Percentiles rank a stretch among this genome's conserved stretches.
phyloP scores from a whole-genome alignment of 2,329 filamentous ascomycete species.

The Trichoderma aggressivum region DNA sequence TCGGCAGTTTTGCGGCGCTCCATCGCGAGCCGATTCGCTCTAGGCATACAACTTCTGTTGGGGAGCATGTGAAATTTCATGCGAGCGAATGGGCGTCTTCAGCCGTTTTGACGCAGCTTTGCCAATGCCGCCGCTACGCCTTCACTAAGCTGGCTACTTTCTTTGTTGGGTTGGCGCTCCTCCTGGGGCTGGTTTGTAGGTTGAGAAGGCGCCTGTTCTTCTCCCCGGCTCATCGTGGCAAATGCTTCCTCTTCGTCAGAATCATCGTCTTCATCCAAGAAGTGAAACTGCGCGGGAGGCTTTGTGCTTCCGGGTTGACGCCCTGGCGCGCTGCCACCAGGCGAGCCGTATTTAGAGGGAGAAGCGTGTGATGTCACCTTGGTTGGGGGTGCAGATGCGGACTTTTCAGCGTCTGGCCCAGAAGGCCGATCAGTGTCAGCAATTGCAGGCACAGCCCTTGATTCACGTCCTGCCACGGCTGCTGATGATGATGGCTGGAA shows the following conservation, averaged over 20 bases:
- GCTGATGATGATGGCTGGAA: background rate
- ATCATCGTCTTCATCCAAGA: constrained; percentile 42
- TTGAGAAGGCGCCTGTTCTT: constrained; percentile 39
- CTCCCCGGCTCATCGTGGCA: constrained; percentile 46
- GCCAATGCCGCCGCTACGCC: constrained; percentile 61
- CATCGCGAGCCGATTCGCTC: background rate
- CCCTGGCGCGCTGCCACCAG: background rate
- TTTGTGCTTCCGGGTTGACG: background rate
- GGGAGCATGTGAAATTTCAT: constrained; percentile 3
- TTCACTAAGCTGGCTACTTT: constrained; percentile 45
- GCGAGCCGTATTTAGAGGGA: constrained; percentile 1
- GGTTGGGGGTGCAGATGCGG: constrained; percentile 40
- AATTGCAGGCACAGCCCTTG: background rate
- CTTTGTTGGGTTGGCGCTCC: constrained; percentile 22
- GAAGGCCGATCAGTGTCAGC: constrained; percentile 21
- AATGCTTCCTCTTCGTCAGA: constrained; percentile 37
- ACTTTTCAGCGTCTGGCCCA: constrained; percentile 38
- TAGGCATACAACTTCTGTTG: background rate
- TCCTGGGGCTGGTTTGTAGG: constrained; percentile 19
- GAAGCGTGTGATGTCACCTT: constrained; percentile 33
- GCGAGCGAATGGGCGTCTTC: background rate
- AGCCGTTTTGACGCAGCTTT: constrained; percentile 46
- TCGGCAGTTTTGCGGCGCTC: constrained; percentile 12
- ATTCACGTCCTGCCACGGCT: background rate
- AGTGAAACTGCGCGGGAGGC: constrained; percentile 35